Base-by-base conservation (phyloP, 2,329 filamentous ascomycete genomes). In the Pyrenophora graminea region DNA sequence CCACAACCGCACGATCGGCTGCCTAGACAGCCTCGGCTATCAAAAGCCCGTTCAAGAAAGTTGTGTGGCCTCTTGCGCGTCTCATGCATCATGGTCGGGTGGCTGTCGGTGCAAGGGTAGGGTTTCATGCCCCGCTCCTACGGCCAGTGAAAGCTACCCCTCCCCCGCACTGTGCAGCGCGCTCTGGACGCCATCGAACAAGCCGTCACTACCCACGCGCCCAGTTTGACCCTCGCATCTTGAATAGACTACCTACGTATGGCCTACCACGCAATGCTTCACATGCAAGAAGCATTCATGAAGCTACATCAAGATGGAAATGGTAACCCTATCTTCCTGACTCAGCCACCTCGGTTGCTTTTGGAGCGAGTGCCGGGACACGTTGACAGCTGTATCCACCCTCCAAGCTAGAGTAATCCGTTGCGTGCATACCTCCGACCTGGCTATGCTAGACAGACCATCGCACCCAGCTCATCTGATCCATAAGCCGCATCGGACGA, bases 341-440 rank as follows among this genome's bases (percentile, higher is more conserved):
- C 49, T 53, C 39, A 54, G 40, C 31, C 21, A 39, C 27, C 56
- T 71, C 69, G 69, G 68, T 62, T 67, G 68, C 69, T 69, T 55
- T 71, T 73, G 56, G 65, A 70, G 70, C 70, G 71, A 73, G 57
- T 50, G 37, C 43, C 48, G 37, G 30, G 31, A 23, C 48, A 44
- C 51, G 23, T 38, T 34, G 40, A 19, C 10, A 31, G 34, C 21
- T 18, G 43, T 37, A 17, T 44, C 39, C 36, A 46, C 25, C 25
- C 21, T 15, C 25, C 39, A 18, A 44, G 44, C 53, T 45, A 54
- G 36, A 39, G 44, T 47, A 46, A 18, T 48, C 32, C 12, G n/a
- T 21, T 46, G 15, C 13, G 17, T 23, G 6, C 27, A 23, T 17
- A 9, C 40, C 25, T 15, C 12, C 23, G 19, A 32, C 21, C 27